These are phyloP conservation scores for Phytophthora ohioensis DNA, from an alignment of 352 stramenopile species.

Conservation along the genomic window DNA sequence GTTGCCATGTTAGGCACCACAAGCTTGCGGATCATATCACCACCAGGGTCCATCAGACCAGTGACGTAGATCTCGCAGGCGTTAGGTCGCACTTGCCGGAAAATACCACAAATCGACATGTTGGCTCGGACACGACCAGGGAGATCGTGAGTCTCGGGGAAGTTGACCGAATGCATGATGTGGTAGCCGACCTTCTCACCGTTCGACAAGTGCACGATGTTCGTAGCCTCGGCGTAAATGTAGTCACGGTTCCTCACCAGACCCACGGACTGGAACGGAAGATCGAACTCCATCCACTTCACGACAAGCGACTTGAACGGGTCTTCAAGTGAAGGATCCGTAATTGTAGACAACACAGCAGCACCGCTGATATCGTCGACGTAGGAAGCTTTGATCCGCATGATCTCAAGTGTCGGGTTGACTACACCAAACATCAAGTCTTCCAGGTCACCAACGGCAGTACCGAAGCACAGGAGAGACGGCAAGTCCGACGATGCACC, in stretches of 20 bases:
- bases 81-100: constrained; percentile 38
- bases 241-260: constrained; percentile 57
- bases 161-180: constrained; percentile 52
- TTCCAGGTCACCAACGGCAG: constrained; percentile 48
- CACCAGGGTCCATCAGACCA: constrained; percentile 42
- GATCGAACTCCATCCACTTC: constrained; percentile 61
- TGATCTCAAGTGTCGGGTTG: constrained; percentile 53
- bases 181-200: constrained; percentile 52
- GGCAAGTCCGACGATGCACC: constrained; percentile 32
- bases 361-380: constrained; percentile 56
- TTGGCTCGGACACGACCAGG: constrained; percentile 45
- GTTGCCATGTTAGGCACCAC: constrained; percentile 44
- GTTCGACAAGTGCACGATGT: constrained; percentile 40
- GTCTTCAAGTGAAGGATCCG: constrained; percentile 46
- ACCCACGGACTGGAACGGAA: constrained; percentile 34
- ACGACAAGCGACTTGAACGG: constrained; percentile 65
- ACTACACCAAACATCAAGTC: constrained; percentile 68
- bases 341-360: constrained; percentile 49
- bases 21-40: constrained; percentile 48
- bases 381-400: constrained; percentile 63
- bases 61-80: constrained; percentile 49
- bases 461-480: constrained; percentile 44
- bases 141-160: constrained; percentile 47
- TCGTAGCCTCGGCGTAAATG: constrained; percentile 57
- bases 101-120: constrained; percentile 52